Percentiles rank a stretch among this genome's conserved stretches.
These are phyloP conservation scores for Apiotrichum gracile DNA, from an alignment of 1,284 basidiomycete species.

Conservation along the genomic window DNA sequence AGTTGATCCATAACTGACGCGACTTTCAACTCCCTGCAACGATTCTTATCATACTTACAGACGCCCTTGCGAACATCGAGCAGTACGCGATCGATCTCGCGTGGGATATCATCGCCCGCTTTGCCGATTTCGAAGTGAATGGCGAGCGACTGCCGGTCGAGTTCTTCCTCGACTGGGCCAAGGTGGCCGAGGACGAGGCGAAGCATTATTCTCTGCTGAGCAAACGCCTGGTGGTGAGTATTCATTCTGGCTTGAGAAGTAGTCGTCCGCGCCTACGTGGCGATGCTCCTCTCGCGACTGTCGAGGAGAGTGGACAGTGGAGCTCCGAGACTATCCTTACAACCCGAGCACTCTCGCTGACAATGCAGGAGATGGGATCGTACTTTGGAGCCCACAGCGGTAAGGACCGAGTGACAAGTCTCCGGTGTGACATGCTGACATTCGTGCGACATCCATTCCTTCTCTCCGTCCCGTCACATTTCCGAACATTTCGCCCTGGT, in stretches of 20 bases:
- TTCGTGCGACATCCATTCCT: not conserved
- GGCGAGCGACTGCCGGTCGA: slow-evolving; percentile 59
- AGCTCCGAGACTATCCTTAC: no score
- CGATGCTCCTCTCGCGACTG: not conserved
- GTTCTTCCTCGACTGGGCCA: slow-evolving; percentile 69
- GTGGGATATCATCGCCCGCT: slow-evolving; percentile 81
- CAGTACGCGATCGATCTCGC: slow-evolving; percentile 84
- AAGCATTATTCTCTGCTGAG: slow-evolving; percentile 56
- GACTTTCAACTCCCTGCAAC: not conserved
- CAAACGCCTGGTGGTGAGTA: slow-evolving; percentile 53
- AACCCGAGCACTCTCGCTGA: not conserved
- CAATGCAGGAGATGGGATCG: slow-evolving; percentile 56
- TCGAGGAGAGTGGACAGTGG: no score
- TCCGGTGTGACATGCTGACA: no score
- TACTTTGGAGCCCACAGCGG: slow-evolving; percentile 59
- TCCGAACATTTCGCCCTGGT: no score
- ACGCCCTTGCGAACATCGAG: slow-evolving; percentile 78
- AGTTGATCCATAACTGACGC: not conserved
- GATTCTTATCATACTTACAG: slow-evolving; percentile 9
- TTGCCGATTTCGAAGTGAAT: slow-evolving; percentile 50
- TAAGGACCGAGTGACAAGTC: slow-evolving; percentile 4
- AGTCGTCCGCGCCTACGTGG: not conserved
- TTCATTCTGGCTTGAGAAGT: slow-evolving; percentile 19
- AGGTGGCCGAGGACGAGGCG: slow-evolving; percentile 77
- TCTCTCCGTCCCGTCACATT: not conserved